These are phyloP conservation scores for Psilocybe azurescens DNA, from an alignment of 768 basidiomycete genomes.

Conservation along the genomic window DNA sequence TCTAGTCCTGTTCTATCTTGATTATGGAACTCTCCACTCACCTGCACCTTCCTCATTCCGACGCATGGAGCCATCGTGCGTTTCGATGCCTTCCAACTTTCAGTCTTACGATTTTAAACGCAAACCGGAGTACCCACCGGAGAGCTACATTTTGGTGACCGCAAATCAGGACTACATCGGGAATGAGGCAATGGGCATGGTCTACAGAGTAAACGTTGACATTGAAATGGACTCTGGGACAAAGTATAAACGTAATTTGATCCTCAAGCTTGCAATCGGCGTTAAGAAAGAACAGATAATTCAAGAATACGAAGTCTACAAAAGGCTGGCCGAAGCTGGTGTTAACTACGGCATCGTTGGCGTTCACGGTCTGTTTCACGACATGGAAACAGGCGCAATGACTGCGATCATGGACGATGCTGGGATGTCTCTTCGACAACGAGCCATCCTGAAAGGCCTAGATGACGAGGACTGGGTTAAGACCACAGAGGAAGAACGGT, in stretches of 20 bases:
- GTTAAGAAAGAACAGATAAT: neutral
- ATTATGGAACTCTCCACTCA: neutral
- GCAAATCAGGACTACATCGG: neutral
- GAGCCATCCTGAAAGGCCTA: neutral
- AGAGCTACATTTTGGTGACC: neutral
- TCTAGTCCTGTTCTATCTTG: neutral
- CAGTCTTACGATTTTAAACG: neutral
- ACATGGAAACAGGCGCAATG: constrained; percentile 7
- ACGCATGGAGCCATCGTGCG: constrained; percentile 7
- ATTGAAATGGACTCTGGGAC: neutral
- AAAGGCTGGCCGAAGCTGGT: neutral
- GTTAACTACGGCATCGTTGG: neutral
- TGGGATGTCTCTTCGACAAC: neutral
- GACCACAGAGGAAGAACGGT: constrained; percentile 1
- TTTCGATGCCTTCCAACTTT: neutral
- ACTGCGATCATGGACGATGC: constrained; percentile 12
- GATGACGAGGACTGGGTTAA: neutral
- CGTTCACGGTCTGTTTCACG: constrained; percentile 17
- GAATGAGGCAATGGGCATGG: neutral
- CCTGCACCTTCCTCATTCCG: constrained; percentile 7
- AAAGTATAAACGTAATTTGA: neutral
- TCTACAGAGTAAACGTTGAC: neutral
- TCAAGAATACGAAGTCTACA: constrained; percentile 10
- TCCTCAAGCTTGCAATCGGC: constrained; percentile 7
- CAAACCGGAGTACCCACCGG: neutral